phyloP scores from a whole-genome alignment of 1,284 basidiomycete genomes.

The Ustilago crameri region DNA sequence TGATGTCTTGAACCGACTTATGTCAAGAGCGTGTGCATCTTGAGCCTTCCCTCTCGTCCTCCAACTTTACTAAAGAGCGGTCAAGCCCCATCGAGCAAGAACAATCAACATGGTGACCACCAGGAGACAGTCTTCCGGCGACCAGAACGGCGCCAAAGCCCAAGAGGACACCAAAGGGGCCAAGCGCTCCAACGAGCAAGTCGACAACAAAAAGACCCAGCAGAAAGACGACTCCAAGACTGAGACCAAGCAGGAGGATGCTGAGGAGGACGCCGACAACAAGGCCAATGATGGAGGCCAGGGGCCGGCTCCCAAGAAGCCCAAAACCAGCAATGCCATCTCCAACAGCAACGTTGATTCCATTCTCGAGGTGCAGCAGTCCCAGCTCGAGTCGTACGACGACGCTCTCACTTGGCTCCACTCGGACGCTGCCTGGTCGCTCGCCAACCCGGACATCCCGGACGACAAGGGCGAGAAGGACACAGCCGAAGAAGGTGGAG shows the following conservation, averaged over 20 bases:
- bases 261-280: constrained; percentile 1
- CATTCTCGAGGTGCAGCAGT: constrained; percentile 44
- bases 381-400: constrained; percentile 35
- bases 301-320: constrained; percentile 31
- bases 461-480: constrained; percentile 35
- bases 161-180: neutral
- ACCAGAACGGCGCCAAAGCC: constrained; percentile 6
- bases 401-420: constrained; percentile 43
- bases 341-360: constrained; percentile 9
- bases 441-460: constrained; percentile 34
- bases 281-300: neutral
- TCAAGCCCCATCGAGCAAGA: neutral
- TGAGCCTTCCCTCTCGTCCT: neutral
- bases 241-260: constrained; percentile 6
- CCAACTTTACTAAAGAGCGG: neutral
- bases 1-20: neutral
- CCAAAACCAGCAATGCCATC: constrained; percentile 22
- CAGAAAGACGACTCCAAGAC: constrained; percentile 4
- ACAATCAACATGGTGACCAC: constrained; percentile 33
- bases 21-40: neutral
- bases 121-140: constrained; percentile 22
- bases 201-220: constrained; percentile 2
- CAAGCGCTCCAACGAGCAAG: constrained; percentile 14
- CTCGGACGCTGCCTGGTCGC: constrained; percentile 22
- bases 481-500: constrained; percentile 23